Evolutionary conservation across 1,139 yeast genomes (phyloP).

Genomic region (Arxiozyma bovina): DNA sequence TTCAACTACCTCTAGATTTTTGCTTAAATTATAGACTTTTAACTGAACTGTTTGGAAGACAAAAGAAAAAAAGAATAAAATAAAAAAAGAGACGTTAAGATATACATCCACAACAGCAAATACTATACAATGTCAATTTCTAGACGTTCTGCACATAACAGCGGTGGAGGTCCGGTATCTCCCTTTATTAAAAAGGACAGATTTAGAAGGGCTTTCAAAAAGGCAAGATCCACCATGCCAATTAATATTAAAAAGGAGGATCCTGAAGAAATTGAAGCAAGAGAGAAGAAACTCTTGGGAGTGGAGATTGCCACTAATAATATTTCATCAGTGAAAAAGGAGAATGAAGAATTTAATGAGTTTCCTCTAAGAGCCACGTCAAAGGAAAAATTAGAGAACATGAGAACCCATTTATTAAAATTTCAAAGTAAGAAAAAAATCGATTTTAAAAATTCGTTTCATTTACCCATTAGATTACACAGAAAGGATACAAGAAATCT

Average conservation of each 20-base stretch:
- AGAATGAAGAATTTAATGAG: slow-evolving; percentile 29
- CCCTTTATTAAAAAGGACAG: slow-evolving; percentile 32
- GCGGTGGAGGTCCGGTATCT: slow-evolving; percentile 21
- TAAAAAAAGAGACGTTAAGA: neutral
- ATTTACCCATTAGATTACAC: slow-evolving; percentile 76
- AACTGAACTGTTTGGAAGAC: neutral
- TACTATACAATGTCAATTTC: slow-evolving; percentile 1
- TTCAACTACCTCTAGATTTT: neutral
- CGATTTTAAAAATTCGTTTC: slow-evolving; percentile 63
- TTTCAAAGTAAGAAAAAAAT: slow-evolving; percentile 68
- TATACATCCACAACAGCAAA: neutral
- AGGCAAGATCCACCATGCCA: slow-evolving; percentile 17
- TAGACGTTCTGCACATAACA: slow-evolving; percentile 6
- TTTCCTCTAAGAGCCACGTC: slow-evolving; percentile 59
- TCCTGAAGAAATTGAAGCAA: slow-evolving; percentile 25
- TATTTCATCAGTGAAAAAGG: slow-evolving; percentile 14
- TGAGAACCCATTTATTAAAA: slow-evolving; percentile 72
- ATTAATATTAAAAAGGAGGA: slow-evolving; percentile 29
- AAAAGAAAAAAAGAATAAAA: neutral
- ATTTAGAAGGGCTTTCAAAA: slow-evolving; percentile 29
- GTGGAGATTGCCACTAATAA: slow-evolving; percentile 13
- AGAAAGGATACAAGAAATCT: slow-evolving; percentile 87
- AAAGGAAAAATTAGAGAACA: slow-evolving; percentile 60
- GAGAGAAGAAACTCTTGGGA: slow-evolving; percentile 22
- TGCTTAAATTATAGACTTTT: too few relatives aligned